Evolutionary conservation across 2,329 filamentous ascomycete genomes (phyloP).

Genomic region (Exophiala calicioides): DNA sequence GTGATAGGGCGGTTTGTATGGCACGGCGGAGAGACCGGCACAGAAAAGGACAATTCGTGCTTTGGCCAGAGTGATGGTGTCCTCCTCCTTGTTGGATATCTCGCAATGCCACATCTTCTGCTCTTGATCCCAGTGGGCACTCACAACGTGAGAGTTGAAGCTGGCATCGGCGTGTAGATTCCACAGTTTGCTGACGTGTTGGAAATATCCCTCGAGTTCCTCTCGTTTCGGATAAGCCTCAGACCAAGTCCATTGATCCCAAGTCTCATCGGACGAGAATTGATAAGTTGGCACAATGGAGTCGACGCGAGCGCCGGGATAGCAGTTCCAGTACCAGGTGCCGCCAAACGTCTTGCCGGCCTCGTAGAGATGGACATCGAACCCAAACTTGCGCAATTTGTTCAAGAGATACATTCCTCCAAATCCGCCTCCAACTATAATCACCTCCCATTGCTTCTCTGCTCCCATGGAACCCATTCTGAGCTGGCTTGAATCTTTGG

Average conservation of each 20-base stretch:
- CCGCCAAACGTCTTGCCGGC: conserved; percentile 37
- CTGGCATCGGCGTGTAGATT: too few relatives aligned
- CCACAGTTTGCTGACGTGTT: too few relatives aligned
- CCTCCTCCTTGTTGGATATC: too few relatives aligned
- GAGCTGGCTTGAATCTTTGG: too few relatives aligned
- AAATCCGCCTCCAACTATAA: conserved; percentile 33
- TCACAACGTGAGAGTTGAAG: conserved; percentile 4
- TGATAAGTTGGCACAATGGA: conserved; percentile 51
- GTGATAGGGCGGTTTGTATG: conserved; percentile 31
- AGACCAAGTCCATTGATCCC: conserved; percentile 34
- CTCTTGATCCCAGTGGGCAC: conserved; percentile 34
- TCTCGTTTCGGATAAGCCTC: conserved; percentile 28
- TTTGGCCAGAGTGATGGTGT: conserved; percentile 38
- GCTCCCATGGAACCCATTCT: too few relatives aligned
- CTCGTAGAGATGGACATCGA: conserved; percentile 54
- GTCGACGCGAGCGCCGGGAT: conserved; percentile 49
- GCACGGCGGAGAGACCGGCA: conserved; percentile 37
- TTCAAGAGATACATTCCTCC: conserved; percentile 54
- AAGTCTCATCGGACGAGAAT: conserved; percentile 48
- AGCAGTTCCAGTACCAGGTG: conserved; percentile 40
- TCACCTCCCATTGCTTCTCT: too few relatives aligned
- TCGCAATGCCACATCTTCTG: conserved; percentile 43
- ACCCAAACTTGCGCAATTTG: conserved; percentile 52
- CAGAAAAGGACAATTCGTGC: conserved; percentile 16
- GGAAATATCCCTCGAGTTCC: conserved; percentile 44